Conservation (phyloP, 2,329 filamentous ascomycete genomes). For the Talaromyces sp. region DNA sequence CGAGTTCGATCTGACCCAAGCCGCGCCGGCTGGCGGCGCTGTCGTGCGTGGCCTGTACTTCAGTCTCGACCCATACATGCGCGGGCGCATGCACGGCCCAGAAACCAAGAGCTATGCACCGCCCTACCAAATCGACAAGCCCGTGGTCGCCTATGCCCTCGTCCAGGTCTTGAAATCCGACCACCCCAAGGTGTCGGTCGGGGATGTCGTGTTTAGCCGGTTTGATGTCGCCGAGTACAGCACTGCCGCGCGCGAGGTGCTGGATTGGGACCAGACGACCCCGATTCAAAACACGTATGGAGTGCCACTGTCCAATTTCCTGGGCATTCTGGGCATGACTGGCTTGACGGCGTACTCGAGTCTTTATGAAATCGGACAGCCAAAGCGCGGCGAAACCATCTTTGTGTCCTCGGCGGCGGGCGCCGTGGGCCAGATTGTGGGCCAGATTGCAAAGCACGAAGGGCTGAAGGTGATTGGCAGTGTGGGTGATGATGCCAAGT, state of each 20-base stretch:
- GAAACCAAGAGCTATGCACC: constrained; percentile 62
- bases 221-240: constrained; percentile 48
- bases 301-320: constrained; percentile 65
- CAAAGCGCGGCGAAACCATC: constrained; percentile 73
- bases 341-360: constrained; percentile 70
- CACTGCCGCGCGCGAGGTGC: constrained; percentile 55
- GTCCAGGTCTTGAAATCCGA: constrained; percentile 67
- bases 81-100: constrained; percentile 68
- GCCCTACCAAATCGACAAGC: constrained; percentile 55
- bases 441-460: constrained; percentile 76
- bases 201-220: constrained; percentile 59
- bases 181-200: constrained; percentile 49
- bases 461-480: constrained; percentile 74
- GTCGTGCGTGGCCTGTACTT: constrained; percentile 65
- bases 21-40: constrained; percentile 60
- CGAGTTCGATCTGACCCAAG: constrained; percentile 56
- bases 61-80: constrained; percentile 81
- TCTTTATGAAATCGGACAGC: constrained; percentile 69
- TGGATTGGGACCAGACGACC: constrained; percentile 31
- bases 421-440: constrained; percentile 76
- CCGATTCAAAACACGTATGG: constrained; percentile 3
- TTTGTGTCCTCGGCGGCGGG: constrained; percentile 76
- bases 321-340: constrained; percentile 74
- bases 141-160: constrained; percentile 60
- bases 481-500: constrained; percentile 73